Evolutionary conservation across 768 basidiomycete genomes (phyloP).

Genomic region (Tylopilus sp.): DNA sequence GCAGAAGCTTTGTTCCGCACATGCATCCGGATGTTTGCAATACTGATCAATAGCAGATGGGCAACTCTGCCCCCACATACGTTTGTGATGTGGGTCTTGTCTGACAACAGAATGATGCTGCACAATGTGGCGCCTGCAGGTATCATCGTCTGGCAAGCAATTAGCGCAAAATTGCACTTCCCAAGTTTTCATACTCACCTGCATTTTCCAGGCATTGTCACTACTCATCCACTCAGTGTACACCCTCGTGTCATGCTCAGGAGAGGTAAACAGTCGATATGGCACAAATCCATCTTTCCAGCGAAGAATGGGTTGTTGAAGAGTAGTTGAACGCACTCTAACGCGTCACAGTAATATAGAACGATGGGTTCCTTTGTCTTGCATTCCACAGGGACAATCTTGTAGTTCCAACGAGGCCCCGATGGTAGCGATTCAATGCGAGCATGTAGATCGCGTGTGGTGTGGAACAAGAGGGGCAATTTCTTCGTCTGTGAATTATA

Average conservation of each 20-base stretch:
- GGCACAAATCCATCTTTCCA: neutral
- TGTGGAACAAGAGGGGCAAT: constrained; percentile 19
- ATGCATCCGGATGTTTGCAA: neutral
- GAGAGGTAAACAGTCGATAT: neutral
- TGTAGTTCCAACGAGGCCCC: constrained; percentile 26
- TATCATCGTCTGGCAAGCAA: too few relatives aligned
- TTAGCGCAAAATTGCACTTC: too few relatives aligned
- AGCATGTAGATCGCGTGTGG: constrained; percentile 27
- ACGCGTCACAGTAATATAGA: constrained; percentile 6
- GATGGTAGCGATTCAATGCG: constrained; percentile 24
- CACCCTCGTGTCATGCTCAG: neutral
- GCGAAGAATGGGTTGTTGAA: constrained; percentile 1
- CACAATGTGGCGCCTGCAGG: too few relatives aligned
- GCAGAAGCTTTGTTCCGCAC: neutral
- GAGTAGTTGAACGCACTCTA: constrained; percentile 23
- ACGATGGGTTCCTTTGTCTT: constrained; percentile 13
- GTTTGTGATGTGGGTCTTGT: neutral
- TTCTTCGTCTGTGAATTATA: neutral
- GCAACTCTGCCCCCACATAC: neutral
- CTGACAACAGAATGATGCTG: neutral
- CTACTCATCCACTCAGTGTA: constrained; percentile 25
- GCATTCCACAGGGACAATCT: constrained; percentile 3
- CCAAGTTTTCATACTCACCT: neutral
- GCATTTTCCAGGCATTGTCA: neutral
- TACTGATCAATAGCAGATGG: neutral